Conservation (phyloP, 805 yeast species). For the Candida piceae region DNA sequence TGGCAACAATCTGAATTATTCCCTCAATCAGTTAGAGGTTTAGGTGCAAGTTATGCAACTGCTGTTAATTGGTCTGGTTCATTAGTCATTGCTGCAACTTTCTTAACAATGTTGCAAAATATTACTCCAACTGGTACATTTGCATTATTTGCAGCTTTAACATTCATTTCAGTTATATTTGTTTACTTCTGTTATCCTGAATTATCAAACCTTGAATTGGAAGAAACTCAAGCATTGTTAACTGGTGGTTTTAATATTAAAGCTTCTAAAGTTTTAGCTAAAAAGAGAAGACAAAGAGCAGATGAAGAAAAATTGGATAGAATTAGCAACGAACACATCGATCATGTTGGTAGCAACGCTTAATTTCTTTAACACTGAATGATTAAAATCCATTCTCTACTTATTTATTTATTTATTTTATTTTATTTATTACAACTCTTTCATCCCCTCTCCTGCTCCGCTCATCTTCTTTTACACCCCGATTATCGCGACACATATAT, state of each 20-base stretch:
- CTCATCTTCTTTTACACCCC: no score
- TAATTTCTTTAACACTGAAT: not conserved
- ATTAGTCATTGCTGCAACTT: conserved; percentile 45
- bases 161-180: conserved; percentile 65
- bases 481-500: no score
- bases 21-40: conserved; percentile 49
- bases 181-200: conserved; percentile 89
- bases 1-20: conserved; percentile 58
- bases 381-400: not conserved
- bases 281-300: conserved; percentile 29
- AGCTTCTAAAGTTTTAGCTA: conserved; percentile 51
- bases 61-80: conserved; percentile 49
- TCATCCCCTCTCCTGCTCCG: not conserved
- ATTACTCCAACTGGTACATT: conserved; percentile 52
- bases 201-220: conserved; percentile 82
- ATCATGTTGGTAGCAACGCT: not conserved
- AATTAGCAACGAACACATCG: conserved; percentile 7
- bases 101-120: conserved; percentile 47
- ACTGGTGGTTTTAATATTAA: conserved; percentile 84
- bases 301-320: conserved; percentile 1
- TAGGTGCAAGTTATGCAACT: conserved; percentile 38
- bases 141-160: conserved; percentile 79
- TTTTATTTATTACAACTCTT: no score
- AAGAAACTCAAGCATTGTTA: conserved; percentile 80
- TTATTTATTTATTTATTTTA: not conserved